These are phyloP conservation scores for Gossypium gossypioides DNA, from an alignment of 441 rosid genomes.

Conservation along the genomic window DNA sequence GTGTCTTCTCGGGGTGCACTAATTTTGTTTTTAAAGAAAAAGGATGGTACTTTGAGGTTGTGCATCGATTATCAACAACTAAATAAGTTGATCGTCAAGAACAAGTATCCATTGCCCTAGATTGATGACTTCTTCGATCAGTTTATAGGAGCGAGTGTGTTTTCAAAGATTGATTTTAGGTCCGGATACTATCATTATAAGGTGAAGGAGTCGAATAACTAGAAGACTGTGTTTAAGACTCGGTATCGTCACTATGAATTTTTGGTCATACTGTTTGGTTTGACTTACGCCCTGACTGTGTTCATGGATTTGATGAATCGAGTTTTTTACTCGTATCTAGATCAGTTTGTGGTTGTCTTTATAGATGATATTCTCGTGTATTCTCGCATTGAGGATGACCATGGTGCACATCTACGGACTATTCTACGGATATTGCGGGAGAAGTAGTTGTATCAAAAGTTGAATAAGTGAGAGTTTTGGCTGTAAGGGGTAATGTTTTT, in stretches of 20 bases:
- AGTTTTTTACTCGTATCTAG: too few species aligned
- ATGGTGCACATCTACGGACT: too few species aligned
- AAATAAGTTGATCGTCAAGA: not conserved
- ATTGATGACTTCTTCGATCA: not conserved
- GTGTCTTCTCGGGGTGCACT: not conserved
- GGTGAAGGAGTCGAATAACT: not conserved
- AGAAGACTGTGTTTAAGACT: not conserved
- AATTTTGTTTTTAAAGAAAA: not conserved
- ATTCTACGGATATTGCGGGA: not conserved
- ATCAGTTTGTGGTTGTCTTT: too few species aligned
- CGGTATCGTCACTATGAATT: too few species aligned
- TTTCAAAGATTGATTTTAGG: not conserved
- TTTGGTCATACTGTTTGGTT: not conserved
- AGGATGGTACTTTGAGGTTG: not conserved
- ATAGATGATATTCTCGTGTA: too few species aligned
- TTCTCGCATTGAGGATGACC: not conserved
- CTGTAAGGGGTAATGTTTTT: too few species aligned
- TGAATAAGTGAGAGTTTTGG: too few species aligned
- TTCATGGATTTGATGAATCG: too few species aligned
- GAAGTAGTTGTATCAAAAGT: too few species aligned
- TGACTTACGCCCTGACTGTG: not conserved
- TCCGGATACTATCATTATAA: not conserved
- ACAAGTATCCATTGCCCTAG: not conserved
- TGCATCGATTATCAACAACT: not conserved
- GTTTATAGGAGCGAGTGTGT: not conserved